Conservation (phyloP, 768 basidiomycete genomes). For the Chalciporus pseudorubinellus region DNA sequence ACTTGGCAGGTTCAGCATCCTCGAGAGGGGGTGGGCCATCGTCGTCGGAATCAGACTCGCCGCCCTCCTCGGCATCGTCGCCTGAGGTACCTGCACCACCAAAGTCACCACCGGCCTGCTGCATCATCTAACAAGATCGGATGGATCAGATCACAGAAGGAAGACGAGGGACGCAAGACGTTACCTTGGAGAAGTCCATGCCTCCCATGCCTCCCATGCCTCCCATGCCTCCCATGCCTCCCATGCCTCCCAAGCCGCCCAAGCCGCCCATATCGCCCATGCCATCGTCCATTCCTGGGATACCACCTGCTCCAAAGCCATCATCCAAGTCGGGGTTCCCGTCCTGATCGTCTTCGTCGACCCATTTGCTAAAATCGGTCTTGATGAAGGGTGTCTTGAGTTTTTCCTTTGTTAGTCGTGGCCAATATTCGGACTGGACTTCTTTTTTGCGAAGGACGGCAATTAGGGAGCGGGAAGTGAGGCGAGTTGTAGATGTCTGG, state of each 20-base stretch:
- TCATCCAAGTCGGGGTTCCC: conserved; percentile 47
- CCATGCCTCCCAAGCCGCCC: conserved; percentile 44
- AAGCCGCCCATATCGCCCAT: conserved; percentile 49
- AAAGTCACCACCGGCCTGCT: conserved; percentile 25
- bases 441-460: conserved; percentile 82
- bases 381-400: conserved; percentile 78
- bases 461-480: conserved; percentile 61
- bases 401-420: conserved; percentile 88
- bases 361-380: conserved; percentile 95
- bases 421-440: conserved; percentile 79
- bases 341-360: conserved; percentile 96
- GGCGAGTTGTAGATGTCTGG: conserved; percentile 46
- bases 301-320: conserved; percentile 30
- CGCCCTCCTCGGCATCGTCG: conserved; percentile 9
- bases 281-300: conserved; percentile 41
- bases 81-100: conserved; percentile 12
- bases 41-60: conserved; percentile 41
- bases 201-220: conserved; percentile 28
- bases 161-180: conserved; percentile 3
- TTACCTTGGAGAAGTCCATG: conserved; percentile 68
- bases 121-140: conserved; percentile 39
- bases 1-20: conserved; percentile 45
- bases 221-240: conserved; percentile 44
- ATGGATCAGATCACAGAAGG: conserved; percentile 5
- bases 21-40: conserved; percentile 83